phyloP scores from a whole-genome alignment of 257 asterid genomes.

The Jacaranda mimosifolia region DNA sequence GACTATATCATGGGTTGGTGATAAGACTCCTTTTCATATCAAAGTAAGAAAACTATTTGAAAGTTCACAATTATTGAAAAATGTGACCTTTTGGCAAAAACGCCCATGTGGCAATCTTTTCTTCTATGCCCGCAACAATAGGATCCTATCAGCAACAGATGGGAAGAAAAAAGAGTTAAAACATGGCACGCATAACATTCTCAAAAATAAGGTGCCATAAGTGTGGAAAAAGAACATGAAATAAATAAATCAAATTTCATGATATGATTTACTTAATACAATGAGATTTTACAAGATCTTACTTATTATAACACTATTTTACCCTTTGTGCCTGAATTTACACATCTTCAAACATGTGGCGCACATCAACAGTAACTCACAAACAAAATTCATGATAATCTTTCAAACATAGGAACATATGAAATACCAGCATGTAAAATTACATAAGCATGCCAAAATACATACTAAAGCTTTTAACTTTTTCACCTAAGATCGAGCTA shows the following conservation, averaged over 20 bases:
- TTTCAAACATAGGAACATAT: slow-evolving; percentile 28
- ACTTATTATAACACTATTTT: background rate
- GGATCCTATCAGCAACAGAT: slow-evolving; percentile 71
- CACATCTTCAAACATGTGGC: background rate
- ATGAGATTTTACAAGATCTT: slow-evolving; percentile 14
- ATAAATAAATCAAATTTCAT: background rate
- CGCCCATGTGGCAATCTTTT: slow-evolving; percentile 94
- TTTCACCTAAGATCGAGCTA: slow-evolving; percentile 12
- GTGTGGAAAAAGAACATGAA: slow-evolving; percentile 22
- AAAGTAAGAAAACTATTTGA: background rate
- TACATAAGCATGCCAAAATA: background rate
- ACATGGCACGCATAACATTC: slow-evolving; percentile 2
- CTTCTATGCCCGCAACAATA: slow-evolving; percentile 91
- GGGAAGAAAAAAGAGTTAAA: slow-evolving; percentile 27
- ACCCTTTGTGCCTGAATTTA: background rate
- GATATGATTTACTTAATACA: background rate
- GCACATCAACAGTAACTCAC: slow-evolving; percentile 14
- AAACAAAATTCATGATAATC: slow-evolving; percentile 4
- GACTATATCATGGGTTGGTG: slow-evolving; percentile 15
- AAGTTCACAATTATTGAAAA: background rate
- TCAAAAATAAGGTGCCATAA: slow-evolving; percentile 20
- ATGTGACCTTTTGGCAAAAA: slow-evolving; percentile 86
- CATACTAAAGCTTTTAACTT: background rate
- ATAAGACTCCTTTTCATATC: slow-evolving; percentile 22
- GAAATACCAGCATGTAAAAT: slow-evolving; percentile 13